phyloP scores from a whole-genome alignment of 2,329 filamentous ascomycete species.

The Graphilbum fragrans region DNA sequence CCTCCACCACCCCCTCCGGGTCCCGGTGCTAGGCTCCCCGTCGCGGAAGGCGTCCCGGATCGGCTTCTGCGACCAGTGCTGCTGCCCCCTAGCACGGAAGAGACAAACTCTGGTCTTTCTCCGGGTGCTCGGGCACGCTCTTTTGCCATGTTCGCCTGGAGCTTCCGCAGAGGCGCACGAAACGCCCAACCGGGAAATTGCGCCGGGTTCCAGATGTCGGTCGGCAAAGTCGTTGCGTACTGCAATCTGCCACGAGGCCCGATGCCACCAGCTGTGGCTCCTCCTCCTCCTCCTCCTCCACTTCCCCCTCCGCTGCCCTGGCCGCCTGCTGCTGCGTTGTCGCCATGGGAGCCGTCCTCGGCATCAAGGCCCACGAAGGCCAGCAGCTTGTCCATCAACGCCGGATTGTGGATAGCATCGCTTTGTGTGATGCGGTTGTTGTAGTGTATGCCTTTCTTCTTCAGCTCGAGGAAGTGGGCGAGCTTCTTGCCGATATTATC shows the following conservation, averaged over 20 bases:
- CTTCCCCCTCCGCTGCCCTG: not conserved
- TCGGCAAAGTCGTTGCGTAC: constrained; percentile 50
- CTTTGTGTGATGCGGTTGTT: constrained; percentile 61
- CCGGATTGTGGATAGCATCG: constrained; percentile 57
- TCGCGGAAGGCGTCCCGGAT: constrained; percentile 16
- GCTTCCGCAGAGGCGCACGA: constrained; percentile 34
- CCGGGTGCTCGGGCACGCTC: constrained; percentile 31
- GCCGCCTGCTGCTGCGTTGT: not conserved
- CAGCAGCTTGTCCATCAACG: constrained; percentile 59
- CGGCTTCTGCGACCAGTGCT: constrained; percentile 16
- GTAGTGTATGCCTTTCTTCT: constrained; percentile 62
- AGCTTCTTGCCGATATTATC: constrained; percentile 50
- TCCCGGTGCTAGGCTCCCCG: not conserved
- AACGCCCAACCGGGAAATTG: constrained; percentile 43
- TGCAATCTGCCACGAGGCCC: constrained; percentile 28
- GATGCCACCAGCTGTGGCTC: not conserved
- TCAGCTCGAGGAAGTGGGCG: constrained; percentile 62
- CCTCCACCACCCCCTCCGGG: constrained; percentile 4
- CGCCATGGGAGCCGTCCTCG: not conserved
- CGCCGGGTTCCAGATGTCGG: constrained; percentile 44
- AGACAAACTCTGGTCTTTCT: constrained; percentile 38
- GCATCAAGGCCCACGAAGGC: constrained; percentile 44
- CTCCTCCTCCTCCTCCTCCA: not conserved
- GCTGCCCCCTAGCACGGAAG: constrained; percentile 13
- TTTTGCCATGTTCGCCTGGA: constrained; percentile 31